phyloP scores from a whole-genome alignment of 192 early-diverging fungal genomes.

The Rhizophagus prolifer region DNA sequence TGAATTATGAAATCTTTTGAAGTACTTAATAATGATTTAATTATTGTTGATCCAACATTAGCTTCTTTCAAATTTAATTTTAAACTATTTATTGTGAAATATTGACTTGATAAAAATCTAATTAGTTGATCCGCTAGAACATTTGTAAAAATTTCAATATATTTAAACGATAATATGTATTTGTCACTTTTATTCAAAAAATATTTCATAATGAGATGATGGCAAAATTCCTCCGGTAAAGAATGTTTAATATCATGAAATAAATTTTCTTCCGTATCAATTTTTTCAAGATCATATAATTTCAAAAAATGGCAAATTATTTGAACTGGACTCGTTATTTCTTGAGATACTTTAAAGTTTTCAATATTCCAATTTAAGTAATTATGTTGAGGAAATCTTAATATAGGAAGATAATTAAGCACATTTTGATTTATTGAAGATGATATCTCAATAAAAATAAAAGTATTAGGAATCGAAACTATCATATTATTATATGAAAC shows the following conservation, averaged over 20 bases:
- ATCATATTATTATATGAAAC: neutral
- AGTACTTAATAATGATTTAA: neutral
- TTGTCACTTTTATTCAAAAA: no score
- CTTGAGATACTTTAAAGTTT: neutral
- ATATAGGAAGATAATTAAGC: conserved; percentile 1
- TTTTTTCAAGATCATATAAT: neutral
- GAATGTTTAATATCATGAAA: neutral
- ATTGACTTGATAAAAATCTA: conserved; percentile 11
- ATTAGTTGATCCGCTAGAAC: conserved; percentile 18
- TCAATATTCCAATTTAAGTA: conserved; percentile 28
- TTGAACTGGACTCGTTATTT: conserved; percentile 16
- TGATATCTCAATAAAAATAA: conserved; percentile 20
- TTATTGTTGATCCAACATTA: conserved; percentile 15
- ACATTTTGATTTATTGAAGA: conserved; percentile 11
- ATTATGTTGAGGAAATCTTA: neutral
- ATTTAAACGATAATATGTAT: neutral
- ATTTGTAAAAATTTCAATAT: conserved; percentile 18
- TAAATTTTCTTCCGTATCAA: conserved; percentile 7
- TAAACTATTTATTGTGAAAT: neutral
- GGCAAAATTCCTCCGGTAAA: neutral
- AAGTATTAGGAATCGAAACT: neutral
- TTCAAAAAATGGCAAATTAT: conserved; percentile 12
- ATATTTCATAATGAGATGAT: neutral
- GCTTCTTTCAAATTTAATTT: neutral
- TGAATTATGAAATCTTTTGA: neutral